Base-by-base conservation (phyloP, 2,329 filamentous ascomycete species). In the Fusarium heterosporum region DNA sequence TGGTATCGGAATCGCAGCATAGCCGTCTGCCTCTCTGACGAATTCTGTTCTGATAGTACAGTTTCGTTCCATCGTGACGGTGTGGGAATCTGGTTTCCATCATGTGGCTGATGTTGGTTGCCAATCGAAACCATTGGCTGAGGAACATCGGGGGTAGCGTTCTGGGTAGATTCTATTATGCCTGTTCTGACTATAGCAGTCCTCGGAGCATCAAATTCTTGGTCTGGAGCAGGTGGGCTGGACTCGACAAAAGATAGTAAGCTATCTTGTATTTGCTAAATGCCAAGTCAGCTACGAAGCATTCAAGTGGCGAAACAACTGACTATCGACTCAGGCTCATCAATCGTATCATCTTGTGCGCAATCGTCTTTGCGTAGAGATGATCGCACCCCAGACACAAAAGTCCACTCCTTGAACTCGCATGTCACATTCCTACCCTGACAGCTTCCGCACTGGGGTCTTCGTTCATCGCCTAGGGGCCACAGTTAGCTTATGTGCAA, bases 401-500 rank as follows among this genome's bases (percentile, higher is more conserved):
- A 66, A 36, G 62, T 66, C 56, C 62, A 66, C 42, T 66, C 62
- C 19, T 66, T 66, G 50, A 66, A 66, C 22, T 66, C 63, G 45
- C 63, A 66, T 5, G 56, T 40, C 22, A 66, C 63, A 36, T 56
- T 56, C 17, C 63, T 66, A 6, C 43, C 62, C 26, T 66, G 49
- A 25, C 63, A 66, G 25, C 46, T 66, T 11, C 62, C 56, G 5
- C 63, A 66, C 17, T 62, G 64, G 34, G 63, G 63, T 22, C 63
- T 63, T 36, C 56, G 64, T 40, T 66, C 63, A 26, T 66, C 63
- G 14, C 63, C 63, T 66, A 19, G 2, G 6, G 4, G 2, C n/a
- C 9, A 17, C 30, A 13, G 32, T 60, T 19, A 60, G 56, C 28
- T 12, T 5, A 29, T 16, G n/a, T 32, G 19, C 22, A n/a, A 36